A percentile compares a stretch with the other conserved stretches of the same genome.
Conservation (phyloP, 495 filamentous ascomycete genomes). For the Penicillium pulvis region DNA sequence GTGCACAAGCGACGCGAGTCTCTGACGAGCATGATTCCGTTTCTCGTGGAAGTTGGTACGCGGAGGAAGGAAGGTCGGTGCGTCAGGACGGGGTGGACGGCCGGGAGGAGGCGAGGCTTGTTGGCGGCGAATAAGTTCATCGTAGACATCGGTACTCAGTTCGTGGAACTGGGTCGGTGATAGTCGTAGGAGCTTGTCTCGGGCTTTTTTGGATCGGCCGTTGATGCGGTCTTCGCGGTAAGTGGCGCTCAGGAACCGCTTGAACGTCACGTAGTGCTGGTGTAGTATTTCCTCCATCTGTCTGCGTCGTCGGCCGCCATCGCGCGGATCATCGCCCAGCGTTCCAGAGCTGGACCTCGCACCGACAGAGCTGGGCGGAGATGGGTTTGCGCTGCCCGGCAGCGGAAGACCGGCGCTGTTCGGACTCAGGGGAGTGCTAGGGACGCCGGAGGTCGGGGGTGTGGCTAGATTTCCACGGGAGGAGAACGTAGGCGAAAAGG, state of each 20-base stretch:
- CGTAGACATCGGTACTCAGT: conserved; percentile 95
- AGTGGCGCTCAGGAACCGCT: conserved; percentile 68
- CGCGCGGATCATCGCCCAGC: conserved; percentile 60
- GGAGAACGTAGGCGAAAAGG: conserved; percentile 54
- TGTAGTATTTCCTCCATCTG: conserved; percentile 68
- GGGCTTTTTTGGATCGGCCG: conserved; percentile 78
- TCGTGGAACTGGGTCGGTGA: conserved; percentile 94
- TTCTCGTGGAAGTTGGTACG: conserved; percentile 92
- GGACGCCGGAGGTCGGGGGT: conserved; percentile 68
- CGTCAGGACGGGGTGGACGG: conserved; percentile 51
- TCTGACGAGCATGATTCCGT: conserved; percentile 93
- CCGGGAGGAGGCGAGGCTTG: conserved; percentile 59
- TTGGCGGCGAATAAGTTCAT: conserved; percentile 88
- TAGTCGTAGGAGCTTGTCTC: conserved; percentile 88
- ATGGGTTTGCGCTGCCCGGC: conserved; percentile 64
- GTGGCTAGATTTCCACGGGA: conserved; percentile 67
- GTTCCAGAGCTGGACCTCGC: conserved; percentile 74
- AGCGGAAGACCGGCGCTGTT: conserved; percentile 50
- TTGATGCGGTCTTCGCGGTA: conserved; percentile 74
- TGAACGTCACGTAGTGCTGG: conserved; percentile 81
- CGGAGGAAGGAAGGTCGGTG: conserved; percentile 74
- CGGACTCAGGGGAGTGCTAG: conserved; percentile 54
- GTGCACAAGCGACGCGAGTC: conserved; percentile 82
- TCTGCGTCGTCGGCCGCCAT: conserved; percentile 48
- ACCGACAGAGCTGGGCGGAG: conserved; percentile 83